A percentile compares a stretch with the other conserved stretches of the same genome.
Evolutionary conservation across 75 land plant species (phyloP).

Genomic region (Adiantum capillusveneris): DNA sequence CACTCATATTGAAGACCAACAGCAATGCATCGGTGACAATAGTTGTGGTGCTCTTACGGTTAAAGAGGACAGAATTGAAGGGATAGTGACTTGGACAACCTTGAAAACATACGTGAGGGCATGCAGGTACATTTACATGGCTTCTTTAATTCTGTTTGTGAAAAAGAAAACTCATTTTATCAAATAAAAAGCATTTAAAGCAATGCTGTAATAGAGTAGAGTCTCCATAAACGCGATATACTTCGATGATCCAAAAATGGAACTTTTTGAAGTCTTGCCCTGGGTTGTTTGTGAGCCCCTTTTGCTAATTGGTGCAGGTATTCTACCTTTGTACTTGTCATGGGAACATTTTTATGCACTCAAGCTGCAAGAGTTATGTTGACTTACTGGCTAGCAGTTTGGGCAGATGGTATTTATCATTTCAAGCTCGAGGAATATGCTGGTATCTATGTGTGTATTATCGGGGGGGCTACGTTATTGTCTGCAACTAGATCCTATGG

Average conservation of each 20-base stretch:
- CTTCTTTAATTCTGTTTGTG: background rate
- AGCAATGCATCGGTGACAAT: conserved; percentile 2
- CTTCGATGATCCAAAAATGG: too few species aligned
- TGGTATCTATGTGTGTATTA: conserved; percentile 17
- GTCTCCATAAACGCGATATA: too few species aligned
- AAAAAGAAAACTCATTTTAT: too few species aligned
- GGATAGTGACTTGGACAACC: conserved; percentile 17
- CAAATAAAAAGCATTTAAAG: too few species aligned
- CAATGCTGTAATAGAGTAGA: too few species aligned
- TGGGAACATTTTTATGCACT: conserved; percentile 10
- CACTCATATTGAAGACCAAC: too few species aligned
- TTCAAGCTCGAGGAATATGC: conserved; percentile 10
- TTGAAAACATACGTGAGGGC: conserved; percentile 13
- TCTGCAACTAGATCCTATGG: conserved; percentile 10
- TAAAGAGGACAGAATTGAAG: conserved; percentile 24
- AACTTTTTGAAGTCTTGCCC: too few species aligned
- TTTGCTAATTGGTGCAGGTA: conserved; percentile 17
- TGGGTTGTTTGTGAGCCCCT: too few species aligned
- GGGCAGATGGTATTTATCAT: conserved; percentile 18
- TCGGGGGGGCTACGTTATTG: conserved; percentile 10
- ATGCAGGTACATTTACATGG: conserved; percentile 11
- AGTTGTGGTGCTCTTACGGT: conserved; percentile 12
- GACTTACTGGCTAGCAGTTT: conserved; percentile 31
- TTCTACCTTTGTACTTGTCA: conserved; percentile 3
- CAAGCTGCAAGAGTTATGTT: conserved; percentile 25